Conservation (phyloP, 2,329 filamentous ascomycete genomes). For the Chalaropsis ovoidea region DNA sequence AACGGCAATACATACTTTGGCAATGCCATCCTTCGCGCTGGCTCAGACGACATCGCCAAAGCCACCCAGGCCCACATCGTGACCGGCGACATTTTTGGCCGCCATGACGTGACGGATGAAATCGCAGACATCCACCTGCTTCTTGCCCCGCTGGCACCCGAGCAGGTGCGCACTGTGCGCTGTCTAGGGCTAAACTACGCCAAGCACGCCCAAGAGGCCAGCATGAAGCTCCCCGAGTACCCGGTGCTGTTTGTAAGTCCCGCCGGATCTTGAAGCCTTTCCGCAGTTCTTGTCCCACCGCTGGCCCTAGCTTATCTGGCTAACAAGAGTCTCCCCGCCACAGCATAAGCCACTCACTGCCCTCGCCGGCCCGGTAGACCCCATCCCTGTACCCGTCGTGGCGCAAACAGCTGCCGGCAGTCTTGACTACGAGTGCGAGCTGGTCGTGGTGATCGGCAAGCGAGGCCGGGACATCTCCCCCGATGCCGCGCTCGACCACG, state of each 20-base stretch:
- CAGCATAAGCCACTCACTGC: conserved; percentile 59
- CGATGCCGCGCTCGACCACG: conserved; percentile 55
- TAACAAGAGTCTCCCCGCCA: not conserved
- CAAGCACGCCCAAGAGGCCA: conserved; percentile 55
- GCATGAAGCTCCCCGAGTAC: conserved; percentile 57
- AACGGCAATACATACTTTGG: conserved; percentile 63
- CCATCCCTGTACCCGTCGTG: conserved; percentile 54
- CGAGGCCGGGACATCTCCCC: conserved; percentile 55
- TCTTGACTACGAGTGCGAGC: conserved; percentile 71
- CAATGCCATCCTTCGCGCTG: conserved; percentile 57
- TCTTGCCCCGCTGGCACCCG: conserved; percentile 52
- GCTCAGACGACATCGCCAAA: conserved; percentile 50
- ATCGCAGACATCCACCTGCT: conserved; percentile 47
- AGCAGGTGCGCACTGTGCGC: conserved; percentile 56
- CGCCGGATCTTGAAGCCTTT: not conserved
- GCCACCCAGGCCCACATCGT: conserved; percentile 53
- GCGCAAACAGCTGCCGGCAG: conserved; percentile 53
- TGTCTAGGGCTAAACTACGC: conserved; percentile 64
- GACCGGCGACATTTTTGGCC: conserved; percentile 55
- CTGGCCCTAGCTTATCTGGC: not conserved
- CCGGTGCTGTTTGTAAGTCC: conserved; percentile 52
- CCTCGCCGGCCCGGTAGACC: conserved; percentile 52
- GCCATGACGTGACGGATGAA: conserved; percentile 53
- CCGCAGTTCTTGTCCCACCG: not conserved
- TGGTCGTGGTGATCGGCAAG: conserved; percentile 63